Base-by-base conservation (phyloP, 805 yeast species). In the Metschnikowia continentalis region DNA sequence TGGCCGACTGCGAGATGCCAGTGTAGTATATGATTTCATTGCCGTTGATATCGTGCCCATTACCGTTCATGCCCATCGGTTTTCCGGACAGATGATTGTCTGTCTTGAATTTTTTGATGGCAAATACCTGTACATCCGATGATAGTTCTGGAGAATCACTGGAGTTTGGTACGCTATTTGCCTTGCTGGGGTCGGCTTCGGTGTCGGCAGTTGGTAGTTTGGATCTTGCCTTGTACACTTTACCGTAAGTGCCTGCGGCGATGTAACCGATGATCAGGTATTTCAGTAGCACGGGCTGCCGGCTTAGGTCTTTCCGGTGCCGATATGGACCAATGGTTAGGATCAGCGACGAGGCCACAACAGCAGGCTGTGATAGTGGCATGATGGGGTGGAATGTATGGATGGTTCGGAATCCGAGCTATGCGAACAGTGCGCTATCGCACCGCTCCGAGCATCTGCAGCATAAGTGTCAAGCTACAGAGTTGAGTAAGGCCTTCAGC, bases 191-290 rank as follows among this genome's bases (percentile, higher is more conserved):
- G 22, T 54, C 59, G 11, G 15, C 45, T 8, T 50, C 57, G 2
- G 50, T 41, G 47, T 52, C 56, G 2, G 48, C 23, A 35, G 45
- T 32, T 17, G 35, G 46, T 14, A 50, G 40, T 58, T 68, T 65
- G 7, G 83, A 76, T 54, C 80, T 79, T 6, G 97, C 98, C 65
- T 94, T 92, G 72, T 90, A 94, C 20, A 90, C 96, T 52, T 90
- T 81, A 51, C 99, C 99, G 67, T 94, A 94, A 0, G 99, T 94
- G 37, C 99, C 99, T 0, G 99, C 97, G 1, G 99, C 99, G 52
- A 94, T 94, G 68, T 94, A 94, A 0, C 99, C 99, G 15, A 90
- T 70, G 53, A 94, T 86, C 54, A 86, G 91, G 68, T 91, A 94
- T 59, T 85, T 86, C 47, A 86, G 84, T n/a, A 90, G 70, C 3